Evolutionary conservation across 1,284 basidiomycete genomes (phyloP), one percentile per base, ranked within the genome.

Genomic region (Apiotrichum mycotoxinovorans): DNA sequence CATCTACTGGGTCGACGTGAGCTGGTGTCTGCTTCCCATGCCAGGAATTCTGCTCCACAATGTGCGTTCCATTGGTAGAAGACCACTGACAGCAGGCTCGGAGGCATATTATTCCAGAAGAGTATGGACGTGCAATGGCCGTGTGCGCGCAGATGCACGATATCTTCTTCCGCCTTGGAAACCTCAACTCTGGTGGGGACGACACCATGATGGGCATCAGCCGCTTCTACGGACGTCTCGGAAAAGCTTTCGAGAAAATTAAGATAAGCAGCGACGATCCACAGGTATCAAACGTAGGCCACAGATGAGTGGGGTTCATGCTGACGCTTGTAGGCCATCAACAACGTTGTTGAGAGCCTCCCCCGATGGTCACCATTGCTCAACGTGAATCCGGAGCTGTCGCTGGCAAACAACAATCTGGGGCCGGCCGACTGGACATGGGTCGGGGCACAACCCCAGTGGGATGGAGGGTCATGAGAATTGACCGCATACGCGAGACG

Each of bases 1-100:
- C 15, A 4, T 62, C 11, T 58, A 47, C 30, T 56, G 54, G 43
- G 53, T 43, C 17, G 60, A 62, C 40, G 47, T 62, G 11, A 15
- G 35, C 35, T 30, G 47, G 45, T 25, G 33, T 18, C 33, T 47
- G 1, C 40, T 62, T 4, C 37, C 44, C 0, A 33, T 52, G 9
- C 51, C 56, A 2, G 60, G 54, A 2, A 26, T 58, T n/a, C 26
- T 51, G 4, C 51, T 62, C 14, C 38, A 56, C 35, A 51, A 34
- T 4, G 60, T 58, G 30, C 30, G 53, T 44, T n/a, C 18, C 22
- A 14, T 35, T 50, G n/a, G 8, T 34, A 10, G 20, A 25, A 42
- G 18, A 14, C 4, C 18, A 1, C 33, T 50, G 15, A 52, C 27
- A 10, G 38, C 12, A 55, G 57, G 33, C 20, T 22, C 44, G 44